Evolutionary conservation across 805 yeast genomes (phyloP).

Genomic region (Cyberlindnera nakhonratchasimensis): DNA sequence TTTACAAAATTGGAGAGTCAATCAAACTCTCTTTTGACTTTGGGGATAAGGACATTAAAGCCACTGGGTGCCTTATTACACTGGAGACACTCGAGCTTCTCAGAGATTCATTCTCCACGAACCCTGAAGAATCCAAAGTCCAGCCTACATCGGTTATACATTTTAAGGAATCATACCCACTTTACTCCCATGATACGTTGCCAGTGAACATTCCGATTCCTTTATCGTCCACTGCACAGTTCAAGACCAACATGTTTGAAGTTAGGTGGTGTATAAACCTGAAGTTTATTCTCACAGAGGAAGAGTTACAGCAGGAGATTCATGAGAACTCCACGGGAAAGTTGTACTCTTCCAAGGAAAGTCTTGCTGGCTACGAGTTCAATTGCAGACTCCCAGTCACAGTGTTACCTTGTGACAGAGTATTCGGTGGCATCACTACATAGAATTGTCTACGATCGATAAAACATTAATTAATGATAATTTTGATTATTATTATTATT

Average conservation of each 20-base stretch:
- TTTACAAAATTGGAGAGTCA: conserved; percentile 44
- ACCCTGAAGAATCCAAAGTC: conserved; percentile 7
- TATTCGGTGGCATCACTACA: conserved; percentile 44
- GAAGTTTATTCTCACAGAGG: conserved; percentile 33
- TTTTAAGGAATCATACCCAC: conserved; percentile 31
- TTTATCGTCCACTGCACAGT: conserved; percentile 35
- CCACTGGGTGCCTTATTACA: conserved; percentile 36
- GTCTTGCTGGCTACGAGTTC: conserved; percentile 38
- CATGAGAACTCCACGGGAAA: conserved; percentile 38
- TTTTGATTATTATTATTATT: too few relatives aligned
- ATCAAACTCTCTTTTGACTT: conserved; percentile 37
- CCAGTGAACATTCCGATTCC: conserved; percentile 35
- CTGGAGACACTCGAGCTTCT: conserved; percentile 36
- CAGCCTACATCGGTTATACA: conserved; percentile 20
- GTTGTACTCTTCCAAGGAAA: conserved; percentile 32
- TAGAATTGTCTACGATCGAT: neutral
- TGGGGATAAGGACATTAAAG: conserved; percentile 26
- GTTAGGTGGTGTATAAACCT: conserved; percentile 36
- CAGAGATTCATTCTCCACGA: conserved; percentile 29
- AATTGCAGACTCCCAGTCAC: conserved; percentile 42
- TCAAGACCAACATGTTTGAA: conserved; percentile 38
- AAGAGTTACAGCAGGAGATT: conserved; percentile 21
- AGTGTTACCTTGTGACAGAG: conserved; percentile 43
- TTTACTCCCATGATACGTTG: conserved; percentile 28
- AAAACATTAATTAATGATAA: too few relatives aligned